Conservation (phyloP, 2,329 filamentous ascomycete species). For the Rhynchosporium graminicola region DNA sequence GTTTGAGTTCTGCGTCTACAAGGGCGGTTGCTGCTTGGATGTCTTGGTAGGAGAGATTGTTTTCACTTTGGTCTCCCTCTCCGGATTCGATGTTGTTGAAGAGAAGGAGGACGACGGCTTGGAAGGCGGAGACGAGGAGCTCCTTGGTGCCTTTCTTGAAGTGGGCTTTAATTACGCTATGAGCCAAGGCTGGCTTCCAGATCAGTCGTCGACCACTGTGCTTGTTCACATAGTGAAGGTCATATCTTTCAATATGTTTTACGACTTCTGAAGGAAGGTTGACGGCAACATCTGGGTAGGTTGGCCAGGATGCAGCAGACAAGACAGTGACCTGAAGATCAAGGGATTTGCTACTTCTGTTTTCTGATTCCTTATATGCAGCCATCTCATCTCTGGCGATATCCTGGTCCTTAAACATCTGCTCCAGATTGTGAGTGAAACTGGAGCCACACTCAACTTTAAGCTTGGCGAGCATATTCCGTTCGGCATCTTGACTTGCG, state of each 20-base stretch:
- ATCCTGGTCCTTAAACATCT: constrained; percentile 99
- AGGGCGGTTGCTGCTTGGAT: constrained; percentile 76
- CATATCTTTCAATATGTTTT: constrained; percentile 77
- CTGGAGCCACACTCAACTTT: constrained; percentile 90
- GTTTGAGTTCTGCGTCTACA: constrained; percentile 74
- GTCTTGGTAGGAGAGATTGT: constrained; percentile 71
- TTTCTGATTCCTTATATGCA: constrained; percentile 72
- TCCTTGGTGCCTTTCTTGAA: constrained; percentile 85
- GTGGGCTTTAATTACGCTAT: constrained; percentile 79
- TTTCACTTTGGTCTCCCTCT: constrained; percentile 34
- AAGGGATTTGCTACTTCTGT: constrained; percentile 52
- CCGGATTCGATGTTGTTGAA: constrained; percentile 73
- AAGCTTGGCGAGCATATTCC: constrained; percentile 89
- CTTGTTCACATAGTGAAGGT: constrained; percentile 83
- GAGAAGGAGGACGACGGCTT: constrained; percentile 84
- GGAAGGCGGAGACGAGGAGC: constrained; percentile 85
- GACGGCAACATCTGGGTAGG: constrained; percentile 74
- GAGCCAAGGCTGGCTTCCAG: constrained; percentile 93
- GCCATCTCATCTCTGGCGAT: constrained; percentile 89
- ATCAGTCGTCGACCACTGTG: constrained; percentile 83
- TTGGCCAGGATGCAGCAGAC: constrained; percentile 90
- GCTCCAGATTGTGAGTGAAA: constrained; percentile 96
- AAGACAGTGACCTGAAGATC: constrained; percentile 87
- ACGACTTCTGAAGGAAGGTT: constrained; percentile 75
- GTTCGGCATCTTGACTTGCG: constrained; percentile 91